These are phyloP conservation scores for Mycosphaerella arachidis DNA, from an alignment of 2,329 filamentous ascomycete genomes.

Conservation along the genomic window DNA sequence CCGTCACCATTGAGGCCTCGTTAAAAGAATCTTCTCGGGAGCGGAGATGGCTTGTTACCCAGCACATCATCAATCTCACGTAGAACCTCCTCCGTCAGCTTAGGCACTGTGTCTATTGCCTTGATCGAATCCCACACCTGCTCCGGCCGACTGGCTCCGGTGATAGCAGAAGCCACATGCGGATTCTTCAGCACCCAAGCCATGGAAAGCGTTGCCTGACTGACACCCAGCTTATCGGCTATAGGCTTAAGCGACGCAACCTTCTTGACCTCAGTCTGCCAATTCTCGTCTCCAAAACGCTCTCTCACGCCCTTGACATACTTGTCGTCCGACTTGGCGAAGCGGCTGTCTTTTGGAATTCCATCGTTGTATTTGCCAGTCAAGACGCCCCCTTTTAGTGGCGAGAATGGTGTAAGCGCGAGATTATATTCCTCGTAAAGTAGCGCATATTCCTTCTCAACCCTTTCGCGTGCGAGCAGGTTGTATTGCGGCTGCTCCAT, in stretches of 20 bases:
- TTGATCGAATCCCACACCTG: slow-evolving; percentile 1
- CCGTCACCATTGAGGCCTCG: background rate
- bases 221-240: background rate
- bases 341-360: background rate
- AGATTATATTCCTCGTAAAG: background rate
- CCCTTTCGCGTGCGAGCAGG: background rate
- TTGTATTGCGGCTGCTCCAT: background rate
- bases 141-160: background rate
- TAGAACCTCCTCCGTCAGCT: background rate
- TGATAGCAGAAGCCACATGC: background rate
- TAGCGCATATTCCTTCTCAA: background rate
- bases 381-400: background rate
- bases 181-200: background rate
- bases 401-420: background rate
- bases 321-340: background rate
- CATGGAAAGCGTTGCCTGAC: background rate
- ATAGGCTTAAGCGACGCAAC: background rate
- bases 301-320: background rate
- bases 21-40: background rate
- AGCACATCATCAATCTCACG: background rate
- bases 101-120: background rate
- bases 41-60: background rate
- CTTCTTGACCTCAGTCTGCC: background rate
- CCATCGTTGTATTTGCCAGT: background rate
- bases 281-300: background rate